Evolutionary conservation across 352 stramenopile species (phyloP), one percentile per base, ranked within the genome.

Genomic region (Globisporangium viniferum): DNA sequence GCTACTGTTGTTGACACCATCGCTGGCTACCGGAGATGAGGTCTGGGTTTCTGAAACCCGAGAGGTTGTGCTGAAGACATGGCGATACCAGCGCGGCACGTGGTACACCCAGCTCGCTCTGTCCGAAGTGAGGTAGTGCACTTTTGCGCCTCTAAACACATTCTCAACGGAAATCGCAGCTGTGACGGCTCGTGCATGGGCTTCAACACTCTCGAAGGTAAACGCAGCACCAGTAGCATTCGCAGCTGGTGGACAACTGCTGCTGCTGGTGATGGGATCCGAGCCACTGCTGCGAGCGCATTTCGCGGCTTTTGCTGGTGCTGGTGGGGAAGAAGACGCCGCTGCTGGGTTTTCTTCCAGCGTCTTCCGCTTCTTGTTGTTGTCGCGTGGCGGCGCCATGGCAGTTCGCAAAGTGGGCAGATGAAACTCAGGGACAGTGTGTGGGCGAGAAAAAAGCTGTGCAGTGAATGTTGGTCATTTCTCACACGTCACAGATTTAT

Each of bases 41-140:
- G 12, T 5, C 10, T 44, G 36, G 10, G 12, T 33, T 22, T 33
- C 22, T 33, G 22, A 12, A 29, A n/a, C 3, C 15, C 20, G n/a
- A 58, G 51, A 7, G 33, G 18, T 10, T 58, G 24, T 24, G 6
- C 10, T 22, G 51, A 56, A 51, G 2, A 89, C 46, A 36, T 68
- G 63, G 15, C 58, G 68, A 62, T 87, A 88, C 83, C 83, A 91
- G 1, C 66, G 67, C 35, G 83, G 83, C 2, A 86, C 75, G 64
- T 86, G 72, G 46, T 84, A 86, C 18, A 91, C 60, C 83, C 81
- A 91, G 51, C 83, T 91, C 3, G 59, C 56, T 7, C 67, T 18
- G 65, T 78, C 64, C 6, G 48, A 24, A 1, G 69, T 78, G 15
- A 81, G 69, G 51, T 69, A 66, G 20, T 69, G 51, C 15, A 76